phyloP scores from a whole-genome alignment of 306 rosid genomes.

The Argentina anserina region DNA sequence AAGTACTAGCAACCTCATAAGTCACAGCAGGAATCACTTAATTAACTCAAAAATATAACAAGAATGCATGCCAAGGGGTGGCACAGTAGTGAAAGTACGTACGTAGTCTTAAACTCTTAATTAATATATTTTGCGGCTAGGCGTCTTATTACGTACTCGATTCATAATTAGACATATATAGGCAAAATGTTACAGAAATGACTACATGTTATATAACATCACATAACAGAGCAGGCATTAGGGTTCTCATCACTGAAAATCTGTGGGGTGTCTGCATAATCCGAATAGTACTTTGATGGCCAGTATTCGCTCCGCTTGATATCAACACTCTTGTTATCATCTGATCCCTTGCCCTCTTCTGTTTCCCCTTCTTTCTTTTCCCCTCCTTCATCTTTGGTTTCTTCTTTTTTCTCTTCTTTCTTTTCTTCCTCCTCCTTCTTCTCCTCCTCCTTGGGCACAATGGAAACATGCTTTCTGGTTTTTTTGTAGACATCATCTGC shows the following conservation, averaged over 20 bases:
- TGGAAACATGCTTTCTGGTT: constrained; percentile 63
- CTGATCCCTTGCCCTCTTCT: constrained; percentile 40
- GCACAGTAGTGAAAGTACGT: neutral
- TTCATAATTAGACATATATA: neutral
- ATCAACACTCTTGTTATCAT: constrained; percentile 39
- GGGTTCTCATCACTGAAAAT: constrained; percentile 95
- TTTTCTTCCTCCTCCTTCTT: constrained; percentile 55
- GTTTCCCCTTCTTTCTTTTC: constrained; percentile 34
- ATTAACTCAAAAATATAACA: neutral
- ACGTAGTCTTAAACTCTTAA: neutral
- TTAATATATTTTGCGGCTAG: neutral
- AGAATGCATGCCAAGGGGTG: neutral
- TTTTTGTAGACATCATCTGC: constrained; percentile 64
- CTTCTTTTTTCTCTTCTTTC: constrained; percentile 50
- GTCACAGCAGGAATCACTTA: neutral
- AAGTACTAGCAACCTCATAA: neutral
- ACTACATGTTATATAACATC: neutral
- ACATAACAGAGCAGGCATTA: constrained; percentile 82
- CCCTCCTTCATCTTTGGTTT: constrained; percentile 32
- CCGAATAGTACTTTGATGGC: constrained; percentile 51
- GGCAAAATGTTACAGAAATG: constrained; percentile 4
- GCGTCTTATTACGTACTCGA: neutral
- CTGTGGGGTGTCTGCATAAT: constrained; percentile 49
- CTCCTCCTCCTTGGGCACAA: constrained; percentile 58
- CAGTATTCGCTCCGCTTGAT: constrained; percentile 54